phyloP scores from a whole-genome alignment of 768 basidiomycete species.

The Hygrophorus pudorinus region DNA sequence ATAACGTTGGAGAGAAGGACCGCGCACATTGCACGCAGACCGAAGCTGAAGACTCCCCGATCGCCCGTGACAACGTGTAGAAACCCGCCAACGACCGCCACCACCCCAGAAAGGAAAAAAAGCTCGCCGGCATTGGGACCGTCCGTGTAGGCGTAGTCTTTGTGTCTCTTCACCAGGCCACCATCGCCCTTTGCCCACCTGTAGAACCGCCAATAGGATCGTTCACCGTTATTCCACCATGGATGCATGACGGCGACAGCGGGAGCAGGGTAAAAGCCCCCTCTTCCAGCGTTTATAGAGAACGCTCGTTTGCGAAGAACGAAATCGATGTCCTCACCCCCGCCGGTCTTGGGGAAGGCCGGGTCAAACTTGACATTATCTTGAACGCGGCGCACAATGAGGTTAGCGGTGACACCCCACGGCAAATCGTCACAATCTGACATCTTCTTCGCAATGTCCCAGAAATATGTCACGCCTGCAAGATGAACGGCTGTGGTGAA shows the following conservation, averaged over 20 bases:
- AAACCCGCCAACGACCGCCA: slow-evolving; percentile 11
- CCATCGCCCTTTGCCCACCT: slow-evolving; percentile 55
- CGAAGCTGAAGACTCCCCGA: slow-evolving; percentile 8
- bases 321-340: slow-evolving; percentile 56
- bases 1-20: slow-evolving; percentile 30
- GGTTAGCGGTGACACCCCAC: slow-evolving; percentile 56
- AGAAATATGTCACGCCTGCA: slow-evolving; percentile 50
- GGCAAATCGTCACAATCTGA: slow-evolving; percentile 36
- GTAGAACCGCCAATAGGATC: slow-evolving; percentile 42
- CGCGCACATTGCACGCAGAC: slow-evolving; percentile 15
- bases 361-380: slow-evolving; percentile 38
- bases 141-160: slow-evolving; percentile 35
- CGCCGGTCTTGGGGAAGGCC: slow-evolving; percentile 51
- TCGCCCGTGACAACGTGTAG: neutral
- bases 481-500: slow-evolving; percentile 47
- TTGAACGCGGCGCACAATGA: slow-evolving; percentile 35
- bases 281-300: slow-evolving; percentile 22
- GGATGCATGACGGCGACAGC: slow-evolving; percentile 43
- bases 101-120: slow-evolving; percentile 18
- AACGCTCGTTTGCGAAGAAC: slow-evolving; percentile 36
- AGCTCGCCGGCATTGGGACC: slow-evolving; percentile 43
- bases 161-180: slow-evolving; percentile 36
- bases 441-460: slow-evolving; percentile 50
- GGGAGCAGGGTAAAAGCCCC: slow-evolving; percentile 41
- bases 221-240: slow-evolving; percentile 41